Conservation (phyloP, 257 asterid species). For the Solanum medicagineum region DNA sequence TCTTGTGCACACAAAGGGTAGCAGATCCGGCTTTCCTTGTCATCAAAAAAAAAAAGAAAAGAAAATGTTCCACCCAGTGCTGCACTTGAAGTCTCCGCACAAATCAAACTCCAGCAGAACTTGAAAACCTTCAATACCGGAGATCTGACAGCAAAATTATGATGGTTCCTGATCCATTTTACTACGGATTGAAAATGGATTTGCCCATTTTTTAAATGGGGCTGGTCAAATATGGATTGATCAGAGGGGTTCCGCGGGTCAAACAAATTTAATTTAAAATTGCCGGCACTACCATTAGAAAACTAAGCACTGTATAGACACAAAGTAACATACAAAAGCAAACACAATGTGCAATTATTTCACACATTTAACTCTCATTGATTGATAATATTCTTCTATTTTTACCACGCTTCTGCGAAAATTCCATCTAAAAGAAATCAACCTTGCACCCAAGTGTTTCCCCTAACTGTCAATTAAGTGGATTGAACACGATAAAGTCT, state of each 20-base stretch:
- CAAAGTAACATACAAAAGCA: not conserved
- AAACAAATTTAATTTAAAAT: not conserved
- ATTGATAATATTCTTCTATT: not conserved
- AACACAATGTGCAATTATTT: not conserved
- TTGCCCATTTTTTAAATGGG: not conserved
- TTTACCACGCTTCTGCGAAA: not conserved
- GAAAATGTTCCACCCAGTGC: not conserved
- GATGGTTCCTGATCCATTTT: not conserved
- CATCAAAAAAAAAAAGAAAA: too few relatives aligned
- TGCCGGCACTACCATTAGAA: not conserved
- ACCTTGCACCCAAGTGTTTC: not conserved
- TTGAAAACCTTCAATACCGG: not conserved
- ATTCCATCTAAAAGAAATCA: not conserved
- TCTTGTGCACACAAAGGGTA: too few relatives aligned
- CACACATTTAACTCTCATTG: not conserved
- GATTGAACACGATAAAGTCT: not conserved
- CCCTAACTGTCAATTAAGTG: not conserved
- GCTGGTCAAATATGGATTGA: not conserved
- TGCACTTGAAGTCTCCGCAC: not conserved
- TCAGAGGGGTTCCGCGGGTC: not conserved
- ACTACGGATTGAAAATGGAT: not conserved
- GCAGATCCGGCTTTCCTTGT: too few relatives aligned
- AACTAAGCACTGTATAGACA: not conserved
- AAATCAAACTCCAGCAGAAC: not conserved
- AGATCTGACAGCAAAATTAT: not conserved